phyloP scores from a whole-genome alignment of 164 flowering plant species.

The Buxus sempervirens region DNA sequence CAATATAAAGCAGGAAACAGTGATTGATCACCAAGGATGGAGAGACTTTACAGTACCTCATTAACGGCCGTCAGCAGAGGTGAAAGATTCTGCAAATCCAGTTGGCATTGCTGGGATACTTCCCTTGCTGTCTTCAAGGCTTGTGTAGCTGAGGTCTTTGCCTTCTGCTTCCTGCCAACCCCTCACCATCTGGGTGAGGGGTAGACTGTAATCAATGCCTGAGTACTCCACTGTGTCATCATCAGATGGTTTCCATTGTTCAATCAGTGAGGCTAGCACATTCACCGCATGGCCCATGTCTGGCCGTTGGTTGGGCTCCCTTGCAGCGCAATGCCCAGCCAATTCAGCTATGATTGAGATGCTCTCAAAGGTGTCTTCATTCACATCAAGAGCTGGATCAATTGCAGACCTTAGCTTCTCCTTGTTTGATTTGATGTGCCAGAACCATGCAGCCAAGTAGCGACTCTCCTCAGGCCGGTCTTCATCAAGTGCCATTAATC shows the following conservation, averaged over 20 bases:
- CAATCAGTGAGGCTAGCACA: constrained; percentile 55
- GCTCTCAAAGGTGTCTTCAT: constrained; percentile 53
- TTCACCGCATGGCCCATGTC: constrained; percentile 84
- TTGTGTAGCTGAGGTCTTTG: constrained; percentile 26
- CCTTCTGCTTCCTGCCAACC: constrained; percentile 67
- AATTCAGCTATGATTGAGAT: constrained; percentile 56
- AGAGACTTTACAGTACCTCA: constrained; percentile 4
- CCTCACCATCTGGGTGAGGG: constrained; percentile 62
- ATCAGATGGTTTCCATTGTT: constrained; percentile 63
- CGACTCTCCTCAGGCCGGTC: constrained; percentile 62
- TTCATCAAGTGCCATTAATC: constrained; percentile 72
- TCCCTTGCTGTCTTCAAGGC: constrained; percentile 56
- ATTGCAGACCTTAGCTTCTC: constrained; percentile 52
- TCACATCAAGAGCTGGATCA: constrained; percentile 52
- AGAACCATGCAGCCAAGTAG: constrained; percentile 75
- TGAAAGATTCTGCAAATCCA: constrained; percentile 68
- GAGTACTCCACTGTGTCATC: constrained; percentile 45
- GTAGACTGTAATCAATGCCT: constrained; percentile 57
- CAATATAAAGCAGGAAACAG: too few relatives aligned
- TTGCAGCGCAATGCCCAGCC: constrained; percentile 85
- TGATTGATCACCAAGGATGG: neutral
- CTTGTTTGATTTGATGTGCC: constrained; percentile 51
- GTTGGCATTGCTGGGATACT: constrained; percentile 72
- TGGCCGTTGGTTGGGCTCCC: constrained; percentile 77
- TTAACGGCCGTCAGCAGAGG: constrained; percentile 58